Evolutionary conservation across 2,329 filamentous ascomycete species (phyloP), one percentile per base, ranked within the genome.

Genomic region (Bipolaris oryzae): DNA sequence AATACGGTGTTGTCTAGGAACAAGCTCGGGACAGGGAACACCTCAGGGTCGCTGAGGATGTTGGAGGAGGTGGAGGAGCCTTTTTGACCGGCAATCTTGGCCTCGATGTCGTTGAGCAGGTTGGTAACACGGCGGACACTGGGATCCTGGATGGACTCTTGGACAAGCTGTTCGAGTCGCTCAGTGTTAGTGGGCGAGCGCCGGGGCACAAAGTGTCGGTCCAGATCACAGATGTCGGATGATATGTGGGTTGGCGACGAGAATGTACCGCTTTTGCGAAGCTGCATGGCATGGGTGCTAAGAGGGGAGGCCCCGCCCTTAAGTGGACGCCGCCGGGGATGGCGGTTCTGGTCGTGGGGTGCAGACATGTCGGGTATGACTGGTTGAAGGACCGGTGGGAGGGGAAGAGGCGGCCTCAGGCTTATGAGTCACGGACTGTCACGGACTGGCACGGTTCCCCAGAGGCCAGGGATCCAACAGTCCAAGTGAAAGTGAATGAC

Each of bases 191-290:
- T 82, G 5, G 78, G 74, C n/a, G 80, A 81, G 46, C 80, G 80
- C 53, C 73, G 72, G 42, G 79, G 77, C 76, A 80, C 78, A 65
- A 74, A 77, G 53, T 69, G 74, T 39, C 69, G 63, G 65, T 69
- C 72, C 55, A 77, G 51, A 62, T 76, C 76, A 64, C 71, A 75
- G 54, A 79, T 68, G 60, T 78, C 77, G 50, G 68, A 72, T 16
- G 68, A 69, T 50, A 74, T 55, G 45, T 66, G 67, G 60, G 75
- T 75, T 45, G 77, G 77, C 49, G 78, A 78, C 60, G 79, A 78
- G 69, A 82, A 82, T 60, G 80, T 82, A 53, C 77, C 76, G 55
- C 77, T 76, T 73, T 82, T 82, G 67, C 78, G 78, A 60, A 82
- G 74, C 50, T 72, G 74, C 76, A 80, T 79, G 70, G 72, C 74